Evolutionary conservation across 78 protist genomes (phyloP).

Genomic region (Neovahlkampfia damariscottae): DNA sequence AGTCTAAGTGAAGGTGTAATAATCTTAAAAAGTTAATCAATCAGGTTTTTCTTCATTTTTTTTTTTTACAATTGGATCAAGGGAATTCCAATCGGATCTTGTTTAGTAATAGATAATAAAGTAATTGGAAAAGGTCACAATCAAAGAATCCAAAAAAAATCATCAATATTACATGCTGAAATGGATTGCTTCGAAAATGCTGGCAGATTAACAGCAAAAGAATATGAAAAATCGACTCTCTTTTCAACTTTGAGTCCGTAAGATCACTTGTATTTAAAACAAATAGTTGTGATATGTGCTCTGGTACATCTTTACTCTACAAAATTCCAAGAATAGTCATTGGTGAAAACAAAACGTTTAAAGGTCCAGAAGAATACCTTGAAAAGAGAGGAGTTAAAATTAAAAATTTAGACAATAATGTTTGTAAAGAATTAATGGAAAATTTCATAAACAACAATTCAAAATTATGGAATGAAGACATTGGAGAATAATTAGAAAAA

Average conservation of each 20-base stretch:
- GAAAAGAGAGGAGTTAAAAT: not conserved
- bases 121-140: slow-evolving; percentile 23
- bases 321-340: slow-evolving; percentile 7
- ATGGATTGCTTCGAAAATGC: not conserved
- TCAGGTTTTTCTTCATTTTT: too few relatives aligned
- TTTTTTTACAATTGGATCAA: too few relatives aligned
- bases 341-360: not conserved
- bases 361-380: not conserved
- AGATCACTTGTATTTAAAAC: too few relatives aligned
- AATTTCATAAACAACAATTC: not conserved
- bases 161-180: slow-evolving; percentile 11
- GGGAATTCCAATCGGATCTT: slow-evolving; percentile 28
- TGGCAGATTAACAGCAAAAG: not conserved
- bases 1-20: not conserved
- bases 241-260: slow-evolving; percentile 10
- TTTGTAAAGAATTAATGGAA: not conserved
- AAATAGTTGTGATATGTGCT: slow-evolving; percentile 15
- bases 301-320: not conserved
- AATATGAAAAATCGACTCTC: not conserved
- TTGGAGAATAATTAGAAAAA: too few relatives aligned
- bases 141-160: slow-evolving; percentile 6
- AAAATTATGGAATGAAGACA: slow-evolving; percentile 21
- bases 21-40: not conserved
- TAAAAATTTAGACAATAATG: not conserved
- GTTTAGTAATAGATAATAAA: not conserved